These are phyloP conservation scores for Yarrowia sp. DNA, from an alignment of 805 yeast genomes.

Conservation along the genomic window DNA sequence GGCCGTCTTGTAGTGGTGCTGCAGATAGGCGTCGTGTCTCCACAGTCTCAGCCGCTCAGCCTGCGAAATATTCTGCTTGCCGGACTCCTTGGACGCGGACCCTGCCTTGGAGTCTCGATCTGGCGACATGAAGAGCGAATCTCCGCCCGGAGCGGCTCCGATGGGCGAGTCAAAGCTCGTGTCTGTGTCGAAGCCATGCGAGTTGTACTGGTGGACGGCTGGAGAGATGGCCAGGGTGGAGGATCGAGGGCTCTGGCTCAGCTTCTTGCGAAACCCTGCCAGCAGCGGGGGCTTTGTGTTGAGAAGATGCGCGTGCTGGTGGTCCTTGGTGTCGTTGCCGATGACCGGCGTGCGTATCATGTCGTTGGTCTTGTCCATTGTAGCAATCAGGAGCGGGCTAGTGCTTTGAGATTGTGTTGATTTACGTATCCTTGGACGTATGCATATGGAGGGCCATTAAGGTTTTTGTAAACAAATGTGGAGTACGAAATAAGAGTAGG, in stretches of 20 bases:
- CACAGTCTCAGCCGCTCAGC: constrained; percentile 84
- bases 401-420: background rate
- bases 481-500: background rate
- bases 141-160: background rate
- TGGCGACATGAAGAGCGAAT: constrained; percentile 22
- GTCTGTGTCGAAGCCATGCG: constrained; percentile 13
- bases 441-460: constrained; percentile 1
- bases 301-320: constrained; percentile 17
- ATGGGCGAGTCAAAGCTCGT: constrained; percentile 17
- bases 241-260: constrained; percentile 24
- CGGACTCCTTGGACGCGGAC: background rate
- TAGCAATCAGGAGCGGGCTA: constrained; percentile 3
- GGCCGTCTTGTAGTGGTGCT: constrained; percentile 87
- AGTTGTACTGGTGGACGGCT: constrained; percentile 16
- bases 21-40: constrained; percentile 92
- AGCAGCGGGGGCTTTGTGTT: constrained; percentile 9
- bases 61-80: constrained; percentile 48
- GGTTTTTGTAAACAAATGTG: constrained; percentile 1
- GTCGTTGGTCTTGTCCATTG: constrained; percentile 17
- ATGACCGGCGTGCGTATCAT: constrained; percentile 23
- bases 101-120: constrained; percentile 6
- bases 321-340: constrained; percentile 16
- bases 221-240: constrained; percentile 25
- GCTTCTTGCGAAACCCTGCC: constrained; percentile 21
- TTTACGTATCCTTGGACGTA: background rate